Evolutionary conservation across 257 asterid species (phyloP).

Genomic region (Orobanche coerulescens): DNA sequence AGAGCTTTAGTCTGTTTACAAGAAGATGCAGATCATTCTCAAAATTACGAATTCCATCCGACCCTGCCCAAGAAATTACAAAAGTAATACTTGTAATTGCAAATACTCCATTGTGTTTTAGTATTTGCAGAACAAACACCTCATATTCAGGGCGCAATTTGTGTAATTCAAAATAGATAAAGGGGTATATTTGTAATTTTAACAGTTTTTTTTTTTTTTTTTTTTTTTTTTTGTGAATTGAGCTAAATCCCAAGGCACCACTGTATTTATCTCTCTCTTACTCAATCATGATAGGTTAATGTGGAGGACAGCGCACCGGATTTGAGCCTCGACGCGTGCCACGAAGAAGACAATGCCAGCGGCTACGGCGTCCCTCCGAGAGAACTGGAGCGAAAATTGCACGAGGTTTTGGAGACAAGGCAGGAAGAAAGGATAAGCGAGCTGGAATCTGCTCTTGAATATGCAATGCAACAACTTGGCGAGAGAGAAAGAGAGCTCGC

Average conservation of each 20-base stretch:
- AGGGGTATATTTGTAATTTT: too few relatives aligned
- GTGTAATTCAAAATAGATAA: too few relatives aligned
- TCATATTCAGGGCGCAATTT: too few relatives aligned
- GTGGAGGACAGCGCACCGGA: slow-evolving; percentile 39
- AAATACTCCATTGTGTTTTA: not conserved
- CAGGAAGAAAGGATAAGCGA: slow-evolving; percentile 54
- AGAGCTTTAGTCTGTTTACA: not conserved
- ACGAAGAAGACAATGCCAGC: slow-evolving; percentile 23
- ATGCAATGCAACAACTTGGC: slow-evolving; percentile 39
- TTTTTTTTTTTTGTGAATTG: too few relatives aligned
- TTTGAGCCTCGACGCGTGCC: slow-evolving; percentile 23
- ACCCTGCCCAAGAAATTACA: too few relatives aligned
- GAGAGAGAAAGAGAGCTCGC: slow-evolving; percentile 44
- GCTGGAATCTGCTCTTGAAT: slow-evolving; percentile 51
- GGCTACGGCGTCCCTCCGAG: slow-evolving; percentile 41
- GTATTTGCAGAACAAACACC: too few relatives aligned
- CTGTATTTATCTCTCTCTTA: too few relatives aligned
- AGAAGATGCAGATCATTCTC: not conserved
- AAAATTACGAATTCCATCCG: too few relatives aligned
- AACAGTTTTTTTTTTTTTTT: too few relatives aligned
- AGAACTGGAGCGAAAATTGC: slow-evolving; percentile 58
- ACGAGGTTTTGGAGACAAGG: slow-evolving; percentile 43
- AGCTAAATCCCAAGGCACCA: not conserved
- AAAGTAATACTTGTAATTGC: too few relatives aligned
- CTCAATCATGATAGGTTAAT: slow-evolving; percentile 32